These are phyloP conservation scores for Stachybotrys chartarum DNA, from an alignment of 2,329 filamentous ascomycete species.

Conservation along the genomic window DNA sequence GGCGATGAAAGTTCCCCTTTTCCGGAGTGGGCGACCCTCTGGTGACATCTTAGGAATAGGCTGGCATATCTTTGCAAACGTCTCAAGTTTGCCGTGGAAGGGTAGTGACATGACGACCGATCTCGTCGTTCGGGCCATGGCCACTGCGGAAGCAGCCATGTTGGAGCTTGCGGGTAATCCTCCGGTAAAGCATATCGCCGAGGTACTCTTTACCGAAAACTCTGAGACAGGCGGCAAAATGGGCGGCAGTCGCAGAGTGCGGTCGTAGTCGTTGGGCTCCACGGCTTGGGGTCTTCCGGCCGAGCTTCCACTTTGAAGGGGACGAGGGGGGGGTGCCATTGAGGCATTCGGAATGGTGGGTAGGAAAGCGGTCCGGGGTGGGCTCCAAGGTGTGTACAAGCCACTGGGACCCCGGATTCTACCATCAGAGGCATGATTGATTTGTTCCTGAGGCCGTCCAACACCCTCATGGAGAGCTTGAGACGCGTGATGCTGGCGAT, in stretches of 20 bases:
- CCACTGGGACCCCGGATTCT: not conserved
- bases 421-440: not conserved
- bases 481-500: not conserved
- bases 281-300: conserved; percentile 20
- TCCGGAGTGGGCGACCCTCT: not conserved
- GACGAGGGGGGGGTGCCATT: conserved; percentile 50
- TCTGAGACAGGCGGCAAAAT: conserved; percentile 37
- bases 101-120: conserved; percentile 71
- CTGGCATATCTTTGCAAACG: conserved; percentile 69
- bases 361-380: not conserved
- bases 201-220: not conserved
- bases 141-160: conserved; percentile 14
- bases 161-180: conserved; percentile 13
- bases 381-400: not conserved
- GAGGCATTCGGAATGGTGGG: conserved; percentile 19
- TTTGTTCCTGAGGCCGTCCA: not conserved
- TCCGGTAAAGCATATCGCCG: not conserved
- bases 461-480: not conserved
- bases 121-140: conserved; percentile 44
- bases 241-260: conserved; percentile 46
- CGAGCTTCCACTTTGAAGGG: conserved; percentile 22
- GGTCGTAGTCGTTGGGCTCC: conserved; percentile 43
- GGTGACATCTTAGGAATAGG: conserved; percentile 40
- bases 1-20: conserved; percentile 72
- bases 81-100: conserved; percentile 67